Evolutionary conservation across 768 basidiomycete genomes (phyloP), one percentile per base, ranked within the genome.

Genomic region (Galerina marginata): DNA sequence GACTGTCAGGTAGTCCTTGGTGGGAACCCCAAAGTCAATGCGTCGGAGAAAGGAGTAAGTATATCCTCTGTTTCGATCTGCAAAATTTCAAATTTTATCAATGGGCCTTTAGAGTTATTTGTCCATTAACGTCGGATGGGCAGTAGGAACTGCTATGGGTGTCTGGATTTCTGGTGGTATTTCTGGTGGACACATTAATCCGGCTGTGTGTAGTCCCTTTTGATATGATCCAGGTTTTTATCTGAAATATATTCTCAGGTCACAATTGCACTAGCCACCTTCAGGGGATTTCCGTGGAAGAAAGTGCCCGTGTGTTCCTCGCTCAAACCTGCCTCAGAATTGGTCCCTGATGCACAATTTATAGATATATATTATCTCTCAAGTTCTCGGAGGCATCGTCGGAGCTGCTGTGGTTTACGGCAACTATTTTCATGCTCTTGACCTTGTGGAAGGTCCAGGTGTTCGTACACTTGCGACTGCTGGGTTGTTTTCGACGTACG

Each of bases 111-210:
- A 86, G 84, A 69, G 74, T 47, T 85, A 77, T 59, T 63, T 83
- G 4, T 81, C 84, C 15, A 74, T 85, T 54, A 79, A 73, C 62
- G 76, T 86, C 43, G 84, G 83, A 39, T 88, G 87, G 86, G 86
- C 78, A 4, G 70, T 79, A 55, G 87, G 88, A 25, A 77, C 84
- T 3, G 83, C 86, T 9, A 75, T 91, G 71, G 90, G 88, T 33
- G 88, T 88, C 9, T 91, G 87, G 88, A 79, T 86, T 3, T 81
- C 81, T 23, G 81, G 81, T 50, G 86, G 86, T 47, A 81, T 90
- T 58, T 90, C 90, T 47, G 90, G 88, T 6, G 90, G 89, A 29
- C 90, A 92, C 66, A 83, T 91, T 61, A 91, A 91, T 67, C 89
- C 89, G 38, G 86, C 87, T 36, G 89, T 86, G 71, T 15, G 80